These are phyloP conservation scores for Raphanus raphanistrum DNA, from an alignment of 345 rosid genomes.

Conservation along the genomic window DNA sequence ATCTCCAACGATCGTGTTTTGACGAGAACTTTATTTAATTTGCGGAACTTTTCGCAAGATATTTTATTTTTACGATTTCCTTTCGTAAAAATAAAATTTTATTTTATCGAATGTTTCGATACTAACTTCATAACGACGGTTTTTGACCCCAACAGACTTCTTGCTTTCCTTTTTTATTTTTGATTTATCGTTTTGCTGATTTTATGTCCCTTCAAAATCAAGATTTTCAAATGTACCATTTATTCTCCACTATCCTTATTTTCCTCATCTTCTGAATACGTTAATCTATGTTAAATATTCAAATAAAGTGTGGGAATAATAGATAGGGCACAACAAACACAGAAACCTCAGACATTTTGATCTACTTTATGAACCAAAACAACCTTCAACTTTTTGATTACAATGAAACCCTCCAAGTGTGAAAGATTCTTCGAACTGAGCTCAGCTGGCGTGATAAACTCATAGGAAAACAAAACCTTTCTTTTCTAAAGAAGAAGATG, in stretches of 20 bases:
- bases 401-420: background rate
- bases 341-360: background rate
- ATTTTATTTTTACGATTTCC: too few species aligned
- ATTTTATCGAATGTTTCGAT: too few species aligned
- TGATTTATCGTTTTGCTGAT: background rate
- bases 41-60: too few species aligned
- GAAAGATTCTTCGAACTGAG: slow-evolving; percentile 2
- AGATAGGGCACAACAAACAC: background rate
- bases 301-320: background rate
- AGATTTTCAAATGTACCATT: background rate
- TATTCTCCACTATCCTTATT: background rate
- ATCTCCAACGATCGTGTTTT: too few species aligned
- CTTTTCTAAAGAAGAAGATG: background rate
- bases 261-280: background rate
- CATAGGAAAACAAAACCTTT: slow-evolving; percentile 7
- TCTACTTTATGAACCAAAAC: background rate
- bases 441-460: background rate
- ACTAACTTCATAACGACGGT: too few species aligned
- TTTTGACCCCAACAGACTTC: too few species aligned
- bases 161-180: too few species aligned
- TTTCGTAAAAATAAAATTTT: too few species aligned
- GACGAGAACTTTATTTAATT: too few species aligned
- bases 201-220: background rate
- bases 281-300: background rate
- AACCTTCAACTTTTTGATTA: background rate